phyloP scores from a whole-genome alignment of 139 green algal species.

The Chlamydomonas incerta region DNA sequence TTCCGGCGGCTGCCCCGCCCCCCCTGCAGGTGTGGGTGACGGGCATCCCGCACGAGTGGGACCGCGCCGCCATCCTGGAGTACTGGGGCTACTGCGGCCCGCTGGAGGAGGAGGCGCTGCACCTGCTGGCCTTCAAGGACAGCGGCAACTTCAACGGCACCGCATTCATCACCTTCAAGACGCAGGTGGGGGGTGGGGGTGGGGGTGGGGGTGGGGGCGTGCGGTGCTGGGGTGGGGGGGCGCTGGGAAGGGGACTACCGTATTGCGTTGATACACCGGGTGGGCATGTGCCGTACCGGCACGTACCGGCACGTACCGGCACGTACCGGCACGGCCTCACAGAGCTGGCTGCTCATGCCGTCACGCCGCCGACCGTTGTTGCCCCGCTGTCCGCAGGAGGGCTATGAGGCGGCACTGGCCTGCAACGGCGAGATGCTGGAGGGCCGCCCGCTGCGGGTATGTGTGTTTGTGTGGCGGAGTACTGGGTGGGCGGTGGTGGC shows the following conservation, averaged over 20 bases:
- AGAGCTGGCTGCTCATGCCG: too few relatives aligned
- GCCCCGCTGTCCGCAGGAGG: constrained; percentile 16
- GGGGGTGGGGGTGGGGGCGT: too few relatives aligned
- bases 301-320: too few relatives aligned
- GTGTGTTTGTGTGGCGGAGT: too few relatives aligned
- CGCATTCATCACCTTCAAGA: constrained; percentile 93
- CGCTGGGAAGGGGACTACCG: neutral
- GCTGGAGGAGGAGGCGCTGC: constrained; percentile 75
- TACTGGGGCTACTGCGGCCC: constrained; percentile 90
- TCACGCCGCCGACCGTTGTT: neutral
- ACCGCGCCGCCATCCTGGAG: constrained; percentile 71
- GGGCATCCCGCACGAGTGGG: constrained; percentile 91
- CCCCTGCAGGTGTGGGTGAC: constrained; percentile 82
- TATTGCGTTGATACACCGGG: neutral
- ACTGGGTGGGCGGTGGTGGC: too few relatives aligned
- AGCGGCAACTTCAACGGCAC: constrained; percentile 93
- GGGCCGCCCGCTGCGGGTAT: constrained; percentile 51
- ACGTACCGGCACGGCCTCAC: too few relatives aligned
- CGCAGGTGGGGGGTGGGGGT: constrained; percentile 53
- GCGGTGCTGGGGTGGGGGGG: neutral
- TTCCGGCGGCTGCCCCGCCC: neutral
- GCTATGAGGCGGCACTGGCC: constrained; percentile 77
- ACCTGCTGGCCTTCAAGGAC: constrained; percentile 93
- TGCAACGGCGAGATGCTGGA: constrained; percentile 80
- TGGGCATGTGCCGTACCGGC: neutral